A percentile compares a stretch with the other conserved stretches of the same genome.
phyloP scores from a whole-genome alignment of 169 alveolate genomes.

The Babesia ovata region DNA sequence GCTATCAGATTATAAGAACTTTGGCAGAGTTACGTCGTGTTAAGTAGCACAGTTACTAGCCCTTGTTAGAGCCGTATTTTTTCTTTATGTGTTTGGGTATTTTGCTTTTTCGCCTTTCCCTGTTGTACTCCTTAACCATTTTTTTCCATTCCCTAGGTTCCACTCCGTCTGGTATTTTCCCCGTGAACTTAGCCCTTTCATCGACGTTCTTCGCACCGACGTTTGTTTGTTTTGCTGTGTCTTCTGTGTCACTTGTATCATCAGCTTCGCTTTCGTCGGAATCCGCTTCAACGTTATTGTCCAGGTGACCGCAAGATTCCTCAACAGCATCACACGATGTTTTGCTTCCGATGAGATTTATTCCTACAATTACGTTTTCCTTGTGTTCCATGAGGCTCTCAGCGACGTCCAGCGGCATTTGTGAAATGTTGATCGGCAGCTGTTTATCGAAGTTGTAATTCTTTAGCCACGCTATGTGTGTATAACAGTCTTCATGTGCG shows the following conservation, averaged over 20 bases:
- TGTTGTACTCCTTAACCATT: slow-evolving; percentile 79
- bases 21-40: slow-evolving; percentile 14
- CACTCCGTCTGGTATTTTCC: slow-evolving; percentile 83
- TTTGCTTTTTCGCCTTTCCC: slow-evolving; percentile 79
- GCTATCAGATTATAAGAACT: background rate
- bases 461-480: slow-evolving; percentile 19
- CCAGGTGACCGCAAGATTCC: slow-evolving; percentile 7
- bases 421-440: slow-evolving; percentile 44
- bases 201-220: slow-evolving; percentile 1
- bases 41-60: slow-evolving; percentile 31
- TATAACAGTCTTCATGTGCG: background rate
- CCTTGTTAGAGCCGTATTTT: slow-evolving; percentile 59
- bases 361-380: slow-evolving; percentile 15
- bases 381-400: slow-evolving; percentile 24
- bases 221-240: background rate
- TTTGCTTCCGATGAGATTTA: slow-evolving; percentile 13
- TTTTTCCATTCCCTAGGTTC: slow-evolving; percentile 84
- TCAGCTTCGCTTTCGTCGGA: slow-evolving; percentile 10
- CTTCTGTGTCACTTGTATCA: background rate
- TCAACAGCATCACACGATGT: background rate
- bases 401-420: slow-evolving; percentile 32
- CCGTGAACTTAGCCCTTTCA: slow-evolving; percentile 62
- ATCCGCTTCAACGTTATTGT: slow-evolving; percentile 1
- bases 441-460: slow-evolving; percentile 20
- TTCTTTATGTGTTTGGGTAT: slow-evolving; percentile 84